Conservation (phyloP, 306 rosid genomes). For the Medicago arabica region DNA sequence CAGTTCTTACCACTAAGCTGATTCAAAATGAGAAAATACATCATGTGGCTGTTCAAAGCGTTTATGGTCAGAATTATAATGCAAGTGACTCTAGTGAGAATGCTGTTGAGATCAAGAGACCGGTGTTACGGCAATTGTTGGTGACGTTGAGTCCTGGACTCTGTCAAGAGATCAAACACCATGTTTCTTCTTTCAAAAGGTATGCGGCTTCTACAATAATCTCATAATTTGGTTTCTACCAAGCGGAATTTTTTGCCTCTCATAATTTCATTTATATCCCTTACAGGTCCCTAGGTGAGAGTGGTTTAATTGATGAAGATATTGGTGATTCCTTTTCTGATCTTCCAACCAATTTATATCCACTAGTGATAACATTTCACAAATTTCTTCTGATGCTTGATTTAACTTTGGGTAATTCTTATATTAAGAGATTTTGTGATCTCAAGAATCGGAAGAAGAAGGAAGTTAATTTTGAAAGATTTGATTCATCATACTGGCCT, state of each 20-base stretch:
- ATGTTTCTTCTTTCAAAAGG: conserved; percentile 69
- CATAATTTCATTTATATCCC: not conserved
- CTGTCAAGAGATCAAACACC: conserved; percentile 64
- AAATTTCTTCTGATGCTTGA: conserved; percentile 81
- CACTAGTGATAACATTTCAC: conserved; percentile 70
- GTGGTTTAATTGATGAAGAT: conserved; percentile 36
- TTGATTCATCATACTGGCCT: conserved; percentile 72
- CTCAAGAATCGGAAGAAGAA: conserved; percentile 31
- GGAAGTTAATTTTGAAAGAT: conserved; percentile 68
- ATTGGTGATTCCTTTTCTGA: conserved; percentile 57
- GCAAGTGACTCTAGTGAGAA: conserved; percentile 6
- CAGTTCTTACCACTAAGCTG: conserved; percentile 66
- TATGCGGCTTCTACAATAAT: conserved; percentile 12
- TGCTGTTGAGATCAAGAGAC: conserved; percentile 24
- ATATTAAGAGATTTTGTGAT: conserved; percentile 50
- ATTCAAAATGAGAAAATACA: conserved; percentile 58
- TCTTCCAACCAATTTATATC: conserved; percentile 51
- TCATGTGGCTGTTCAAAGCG: conserved; percentile 41
- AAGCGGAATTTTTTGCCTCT: not conserved
- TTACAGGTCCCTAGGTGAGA: conserved; percentile 14
- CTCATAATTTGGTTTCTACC: not conserved
- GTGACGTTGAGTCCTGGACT: conserved; percentile 70
- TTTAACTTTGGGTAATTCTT: conserved; percentile 61
- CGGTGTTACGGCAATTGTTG: conserved; percentile 59
- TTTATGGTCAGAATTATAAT: not conserved